Evolutionary conservation across 1,139 yeast genomes (phyloP), one percentile per base, ranked within the genome.

Genomic region (Lizanozyma gosingica): DNA sequence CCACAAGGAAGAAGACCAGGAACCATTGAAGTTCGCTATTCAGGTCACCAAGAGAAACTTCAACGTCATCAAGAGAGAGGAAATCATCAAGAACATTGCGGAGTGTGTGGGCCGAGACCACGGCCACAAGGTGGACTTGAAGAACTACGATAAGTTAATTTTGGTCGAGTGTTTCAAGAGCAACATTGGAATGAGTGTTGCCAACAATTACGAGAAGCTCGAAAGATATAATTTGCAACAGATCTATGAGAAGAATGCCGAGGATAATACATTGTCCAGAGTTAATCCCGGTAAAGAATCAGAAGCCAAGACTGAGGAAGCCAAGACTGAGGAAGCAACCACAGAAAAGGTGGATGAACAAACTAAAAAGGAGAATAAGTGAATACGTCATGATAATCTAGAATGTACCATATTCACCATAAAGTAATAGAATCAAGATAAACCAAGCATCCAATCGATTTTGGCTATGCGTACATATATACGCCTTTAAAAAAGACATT

Each of bases 111-210:
- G 92, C 1, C 67, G 72, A 40, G 80, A 79, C 6, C 76, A 80
- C 48, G 81, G 80, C 1, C 95, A 87, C 55, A 64, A 66, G 32
- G 95, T 92, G 9, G 95, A 88, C 55, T 71, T 92, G 58, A 86
- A 87, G 51, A 65, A 79, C 15, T 87, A 79, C 54, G 95, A 88
- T 43, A 81, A 81, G 53, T 65, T 92, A 51, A 77, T 92, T 39
- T 56, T 92, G 44, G 83, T 92, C 2, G 96, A 88, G 56, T 85
- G 96, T 54, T 92, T 81, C 62, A 90, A 88, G 57, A 83, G 76
- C 45, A 83, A 80, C 52, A 73, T 85, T 37, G 95, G 95, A 3
- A 80, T 83, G 77, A 74, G 88, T 55, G 90, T 87, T 15, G 88
- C 84, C 4, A 73, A 76, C 39, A 73, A 76, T 45, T 86, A 76